Conservation (phyloP, 768 basidiomycete genomes). For the Lyophyllum semitale region DNA sequence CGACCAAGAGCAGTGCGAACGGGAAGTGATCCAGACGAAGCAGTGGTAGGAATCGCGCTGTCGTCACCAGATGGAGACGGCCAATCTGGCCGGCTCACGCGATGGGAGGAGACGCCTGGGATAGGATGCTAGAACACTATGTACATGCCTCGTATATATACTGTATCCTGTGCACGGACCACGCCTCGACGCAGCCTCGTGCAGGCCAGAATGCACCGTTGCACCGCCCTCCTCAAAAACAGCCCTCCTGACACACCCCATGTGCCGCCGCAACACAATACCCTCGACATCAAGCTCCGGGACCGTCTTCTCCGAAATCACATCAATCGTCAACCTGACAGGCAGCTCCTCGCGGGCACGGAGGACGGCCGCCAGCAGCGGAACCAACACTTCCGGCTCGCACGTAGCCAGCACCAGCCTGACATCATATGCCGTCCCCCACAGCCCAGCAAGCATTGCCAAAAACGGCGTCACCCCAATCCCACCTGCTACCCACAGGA, state of each 20-base stretch:
- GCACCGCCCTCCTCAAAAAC: conserved; percentile 20
- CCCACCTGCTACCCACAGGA: conserved; percentile 65
- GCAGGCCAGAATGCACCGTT: no score
- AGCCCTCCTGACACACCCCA: conserved; percentile 22
- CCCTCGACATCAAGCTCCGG: conserved; percentile 9
- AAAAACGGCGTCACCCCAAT: conserved; percentile 71
- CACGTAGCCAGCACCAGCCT: conserved; percentile 50
- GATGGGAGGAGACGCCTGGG: no score
- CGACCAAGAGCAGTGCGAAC: no score
- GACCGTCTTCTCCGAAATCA: conserved; percentile 34
- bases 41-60: no score
- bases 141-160: no score
- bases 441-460: conserved; percentile 41
- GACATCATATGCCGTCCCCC: conserved; percentile 34
- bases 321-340: conserved; percentile 32
- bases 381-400: conserved; percentile 53
- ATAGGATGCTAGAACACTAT: no score
- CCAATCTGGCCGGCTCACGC: no score
- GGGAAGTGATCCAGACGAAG: no score
- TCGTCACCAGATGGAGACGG: no score
- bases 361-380: conserved; percentile 37
- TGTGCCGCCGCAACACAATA: conserved; percentile 16
- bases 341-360: conserved; percentile 8
- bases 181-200: no score
- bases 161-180: no score